Evolutionary conservation across 768 basidiomycete genomes (phyloP), one percentile per base, ranked within the genome.

Genomic region (Russula dissimulans): DNA sequence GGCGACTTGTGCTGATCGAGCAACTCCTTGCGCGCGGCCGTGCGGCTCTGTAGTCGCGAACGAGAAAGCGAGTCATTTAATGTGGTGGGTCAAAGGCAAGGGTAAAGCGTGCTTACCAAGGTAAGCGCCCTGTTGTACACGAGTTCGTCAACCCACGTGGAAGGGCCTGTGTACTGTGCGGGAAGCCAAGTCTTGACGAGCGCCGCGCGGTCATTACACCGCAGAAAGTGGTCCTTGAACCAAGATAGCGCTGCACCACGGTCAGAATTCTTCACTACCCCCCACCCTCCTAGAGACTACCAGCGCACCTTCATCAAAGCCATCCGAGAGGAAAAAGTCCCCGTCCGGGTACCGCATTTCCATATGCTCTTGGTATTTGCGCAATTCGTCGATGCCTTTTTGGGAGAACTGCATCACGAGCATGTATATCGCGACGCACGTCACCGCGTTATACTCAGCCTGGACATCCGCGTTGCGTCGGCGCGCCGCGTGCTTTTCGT

Each of bases 151-250:
- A 95, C 80, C 76, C 86, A 95, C 56, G 83, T 84, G 69, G 84
- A 86, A 0, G 89, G 85, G 1, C 90, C 90, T 18, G 86, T 82
- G 60, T 93, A 89, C 58, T 89, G 88, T 53, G 81, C 81, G 5
- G 90, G 89, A 14, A 92, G 71, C 89, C 91, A 92, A 0, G 88
- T 89, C 80, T 90, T 91, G 45, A 92, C 87, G 17, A 89, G 72
- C 49, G 91, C 86, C 17, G 91, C 91, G 43, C 95, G 89, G 60
- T 95, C 93, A 68, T 91, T 90, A 68, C 92, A 95, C 70, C 95
- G 94, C 67, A 94, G 84, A 71, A 97, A 99, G 64, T 93, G 87
- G 12, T 87, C 85, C 69, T 89, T 90, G 75, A 97, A 94, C 95
- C 94, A 99, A 54, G 83, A 74, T 41, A 91, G 74, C 6, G 90